Evolutionary conservation across 495 filamentous ascomycete genomes (phyloP), one percentile per base, ranked within the genome.

Genomic region (Staphylotrichum longicolle): DNA sequence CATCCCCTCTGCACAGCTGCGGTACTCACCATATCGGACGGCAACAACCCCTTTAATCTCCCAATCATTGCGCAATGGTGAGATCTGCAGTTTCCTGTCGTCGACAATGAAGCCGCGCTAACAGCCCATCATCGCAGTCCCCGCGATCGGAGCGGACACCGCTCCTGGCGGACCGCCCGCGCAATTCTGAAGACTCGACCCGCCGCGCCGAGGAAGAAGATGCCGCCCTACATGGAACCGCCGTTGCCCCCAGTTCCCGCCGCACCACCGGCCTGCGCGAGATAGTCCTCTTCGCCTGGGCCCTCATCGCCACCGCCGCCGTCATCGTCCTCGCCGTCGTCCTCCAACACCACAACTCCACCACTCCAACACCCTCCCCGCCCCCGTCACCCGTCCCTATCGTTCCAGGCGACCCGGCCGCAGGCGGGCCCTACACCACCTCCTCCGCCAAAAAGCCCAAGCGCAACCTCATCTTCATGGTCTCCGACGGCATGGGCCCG

Each of bases 401-500:
- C 54, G 20, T 47, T 53, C 50, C 59, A 12, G 47, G 53, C 59
- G 51, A 62, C 37, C 50, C 54, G n/a, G 12, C 57, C 49, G 35
- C 57, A 80, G 88, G 90, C 20, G 95, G 95, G 72, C 82, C 86
- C 32, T 96, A 95, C 68, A 70, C 93, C 46, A 93, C 65, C 76
- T 68, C 70, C 32, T 7, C 52, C 49, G 10, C 8, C 73, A 78
- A 53, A 0, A 58, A 50, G 5, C 12, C n/a, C 20, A 98, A 98
- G 75, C 82, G 88, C 32, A 98, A 97, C 69, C 74, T 98, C 44
- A 88, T 98, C 62, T 98, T 98, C 79, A 98, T 98, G 95, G 95
- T 98, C 8, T 95, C 90, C 0, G 94, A 98, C 70, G 94, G 93
- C 58, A 98, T 98, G 95, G 94, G 94, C 0, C 94, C 94, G 3